Evolutionary conservation across 2,329 filamentous ascomycete genomes (phyloP).

Genomic region (Cladosporium sphaerospermum): DNA sequence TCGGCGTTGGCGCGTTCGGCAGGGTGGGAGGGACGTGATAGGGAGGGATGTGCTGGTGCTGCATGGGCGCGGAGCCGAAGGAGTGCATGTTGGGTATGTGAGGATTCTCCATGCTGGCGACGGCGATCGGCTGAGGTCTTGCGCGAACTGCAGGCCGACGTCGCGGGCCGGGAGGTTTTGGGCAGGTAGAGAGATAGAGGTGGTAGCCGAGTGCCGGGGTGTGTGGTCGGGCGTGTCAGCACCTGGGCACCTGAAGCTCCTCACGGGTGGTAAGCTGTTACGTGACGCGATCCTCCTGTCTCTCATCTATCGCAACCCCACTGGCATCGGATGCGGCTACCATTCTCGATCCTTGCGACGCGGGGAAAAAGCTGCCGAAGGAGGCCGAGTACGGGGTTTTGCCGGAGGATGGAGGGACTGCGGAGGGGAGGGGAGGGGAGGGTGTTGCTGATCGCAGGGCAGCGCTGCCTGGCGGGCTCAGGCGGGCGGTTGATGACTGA

Average conservation of each 20-base stretch:
- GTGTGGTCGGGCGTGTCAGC: neutral
- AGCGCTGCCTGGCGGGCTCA: no score
- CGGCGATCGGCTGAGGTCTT: no score
- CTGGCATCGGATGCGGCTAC: conserved; percentile 2
- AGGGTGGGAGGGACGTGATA: conserved; percentile 18
- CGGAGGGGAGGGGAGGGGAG: no score
- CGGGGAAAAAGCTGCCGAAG: neutral
- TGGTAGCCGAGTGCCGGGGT: conserved; percentile 8
- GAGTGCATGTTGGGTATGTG: conserved; percentile 12
- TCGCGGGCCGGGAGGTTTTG: conserved; percentile 4
- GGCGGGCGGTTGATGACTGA: no score
- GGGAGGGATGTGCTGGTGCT: conserved; percentile 12
- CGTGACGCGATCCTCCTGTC: conserved; percentile 7
- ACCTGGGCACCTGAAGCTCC: neutral
- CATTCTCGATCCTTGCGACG: conserved; percentile 1
- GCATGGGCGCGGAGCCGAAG: conserved; percentile 8
- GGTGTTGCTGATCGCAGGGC: no score
- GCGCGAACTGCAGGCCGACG: neutral
- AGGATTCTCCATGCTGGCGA: conserved; percentile 12
- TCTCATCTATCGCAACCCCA: conserved; percentile 9
- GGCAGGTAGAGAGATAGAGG: neutral
- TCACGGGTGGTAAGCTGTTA: neutral
- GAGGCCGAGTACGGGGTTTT: neutral
- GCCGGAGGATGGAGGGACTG: neutral
- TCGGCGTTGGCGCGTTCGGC: conserved; percentile 11